Evolutionary conservation across 2,329 filamentous ascomycete species (phyloP).

Genomic region (Talaromyces sp.): DNA sequence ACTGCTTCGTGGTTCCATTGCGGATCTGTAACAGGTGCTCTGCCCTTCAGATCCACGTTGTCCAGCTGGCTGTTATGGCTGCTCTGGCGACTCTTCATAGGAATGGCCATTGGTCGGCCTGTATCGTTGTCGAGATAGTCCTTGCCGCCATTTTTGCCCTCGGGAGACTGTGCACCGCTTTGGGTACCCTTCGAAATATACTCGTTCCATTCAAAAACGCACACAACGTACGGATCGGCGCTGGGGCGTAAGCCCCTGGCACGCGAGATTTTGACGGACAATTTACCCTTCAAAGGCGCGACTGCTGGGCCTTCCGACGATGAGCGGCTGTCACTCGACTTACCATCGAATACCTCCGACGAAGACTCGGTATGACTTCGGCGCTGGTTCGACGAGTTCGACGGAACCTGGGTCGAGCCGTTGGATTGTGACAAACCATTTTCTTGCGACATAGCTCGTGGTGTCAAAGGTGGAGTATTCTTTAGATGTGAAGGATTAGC

Average conservation of each 20-base stretch:
- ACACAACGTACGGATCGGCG: constrained; percentile 90
- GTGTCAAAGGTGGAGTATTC: constrained; percentile 89
- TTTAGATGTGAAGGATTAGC: constrained; percentile 62
- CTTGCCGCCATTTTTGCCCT: constrained; percentile 56
- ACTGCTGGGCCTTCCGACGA: constrained; percentile 56
- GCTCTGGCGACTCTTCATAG: constrained; percentile 94
- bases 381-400: constrained; percentile 24
- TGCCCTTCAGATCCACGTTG: constrained; percentile 54
- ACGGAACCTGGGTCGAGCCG: constrained; percentile 24
- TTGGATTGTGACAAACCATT: constrained; percentile 34
- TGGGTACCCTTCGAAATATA: constrained; percentile 86
- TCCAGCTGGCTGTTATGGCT: constrained; percentile 86
- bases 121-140: constrained; percentile 72
- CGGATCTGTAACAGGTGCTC: constrained; percentile 72
- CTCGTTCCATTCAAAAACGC: constrained; percentile 94
- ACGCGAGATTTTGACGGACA: constrained; percentile 84
- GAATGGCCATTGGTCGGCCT: constrained; percentile 85
- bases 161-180: constrained; percentile 58
- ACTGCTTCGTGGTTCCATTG: constrained; percentile 94
- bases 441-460: constrained; percentile 75
- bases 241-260: constrained; percentile 77
- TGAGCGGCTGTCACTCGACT: constrained; percentile 37
- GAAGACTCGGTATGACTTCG: constrained; percentile 24
- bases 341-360: constrained; percentile 34
- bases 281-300: constrained; percentile 74